Evolutionary conservation across 2,329 filamentous ascomycete genomes (phyloP), one percentile per base, ranked within the genome.

Genomic region (Phaeomoniella chlamydospora): DNA sequence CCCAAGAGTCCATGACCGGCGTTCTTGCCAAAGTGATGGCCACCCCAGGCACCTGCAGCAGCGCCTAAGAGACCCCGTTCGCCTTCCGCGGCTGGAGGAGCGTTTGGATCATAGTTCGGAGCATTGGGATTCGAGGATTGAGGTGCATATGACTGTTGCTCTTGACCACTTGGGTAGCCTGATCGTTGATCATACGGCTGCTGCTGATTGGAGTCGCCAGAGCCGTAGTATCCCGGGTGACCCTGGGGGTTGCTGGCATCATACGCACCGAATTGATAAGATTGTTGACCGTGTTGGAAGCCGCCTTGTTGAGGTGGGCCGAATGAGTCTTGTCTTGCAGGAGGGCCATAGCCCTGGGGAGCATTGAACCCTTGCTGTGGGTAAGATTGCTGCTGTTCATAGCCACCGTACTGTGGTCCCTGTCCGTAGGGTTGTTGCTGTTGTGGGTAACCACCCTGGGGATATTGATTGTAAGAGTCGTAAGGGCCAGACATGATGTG

Each of bases 1-100:
- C 72, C 72, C 6, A 77, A 50, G 18, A 77, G 53, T 3, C 69
- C 69, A 44, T 72, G 69, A n/a, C 68, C 58, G 15, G 61, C 65
- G 44, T 69, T 60, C 50, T 72, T 71, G 13, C 72, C 72, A 4
- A 70, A 56, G 42, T 68, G 65, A 42, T 65, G 67, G 2, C 72
- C 73, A 3, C 70, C 68, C 3, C 69, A 60, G 31, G 67, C 71
- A 31, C 73, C 73, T 11, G 65, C 67, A 3, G 74, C 51, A 3
- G 70, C 65, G 33, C 72, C 69, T 46, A 69, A 64, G 4, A 76
- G 55, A 26, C 71, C 72, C 38, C 72, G 66, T 41, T 76, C 72
- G 34, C 63, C 68, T 34, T 70, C 67, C 33, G 57, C 41, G 45
- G 47, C 47, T 3, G 46, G 46, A 9, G 51, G 60, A 26, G 63